Evolutionary conservation across 495 filamentous ascomycete species (phyloP).

Genomic region (Penicillium bialowiezense): DNA sequence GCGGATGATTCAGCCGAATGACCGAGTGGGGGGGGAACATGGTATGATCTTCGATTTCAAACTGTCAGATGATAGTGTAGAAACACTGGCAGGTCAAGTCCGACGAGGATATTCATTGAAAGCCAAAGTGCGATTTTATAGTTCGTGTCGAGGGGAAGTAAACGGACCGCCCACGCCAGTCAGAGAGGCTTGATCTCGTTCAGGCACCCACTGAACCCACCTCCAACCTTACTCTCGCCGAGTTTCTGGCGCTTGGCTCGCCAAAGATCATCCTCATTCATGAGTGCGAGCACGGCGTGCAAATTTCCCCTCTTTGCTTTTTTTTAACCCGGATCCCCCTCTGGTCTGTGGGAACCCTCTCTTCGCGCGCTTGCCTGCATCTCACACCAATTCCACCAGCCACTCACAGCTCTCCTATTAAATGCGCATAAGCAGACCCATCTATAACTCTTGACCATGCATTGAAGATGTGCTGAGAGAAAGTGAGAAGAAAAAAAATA

Average conservation of each 20-base stretch:
- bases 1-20: neutral
- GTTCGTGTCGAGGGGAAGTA: neutral
- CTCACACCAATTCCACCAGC: slow-evolving; percentile 11
- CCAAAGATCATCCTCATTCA: neutral
- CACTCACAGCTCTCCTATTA: slow-evolving; percentile 22
- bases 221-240: neutral
- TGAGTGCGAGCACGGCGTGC: neutral
- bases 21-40: neutral
- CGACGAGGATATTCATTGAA: neutral
- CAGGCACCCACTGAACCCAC: neutral
- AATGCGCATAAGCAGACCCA: slow-evolving; percentile 17
- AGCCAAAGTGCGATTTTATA: too few species aligned
- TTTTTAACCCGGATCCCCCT: neutral
- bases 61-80: neutral
- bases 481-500: neutral
- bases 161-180: neutral
- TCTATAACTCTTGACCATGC: slow-evolving; percentile 4
- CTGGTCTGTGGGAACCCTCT: slow-evolving; percentile 1
- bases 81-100: neutral
- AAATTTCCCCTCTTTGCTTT: neutral
- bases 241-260: slow-evolving; percentile 5
- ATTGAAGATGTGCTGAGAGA: neutral
- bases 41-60: neutral
- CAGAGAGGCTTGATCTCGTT: neutral
- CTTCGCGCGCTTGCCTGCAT: slow-evolving; percentile 19